A percentile compares a stretch with the other conserved stretches of the same genome.
These are phyloP conservation scores for Dioszegia hungarica DNA, from an alignment of 768 basidiomycete species.

Conservation along the genomic window DNA sequence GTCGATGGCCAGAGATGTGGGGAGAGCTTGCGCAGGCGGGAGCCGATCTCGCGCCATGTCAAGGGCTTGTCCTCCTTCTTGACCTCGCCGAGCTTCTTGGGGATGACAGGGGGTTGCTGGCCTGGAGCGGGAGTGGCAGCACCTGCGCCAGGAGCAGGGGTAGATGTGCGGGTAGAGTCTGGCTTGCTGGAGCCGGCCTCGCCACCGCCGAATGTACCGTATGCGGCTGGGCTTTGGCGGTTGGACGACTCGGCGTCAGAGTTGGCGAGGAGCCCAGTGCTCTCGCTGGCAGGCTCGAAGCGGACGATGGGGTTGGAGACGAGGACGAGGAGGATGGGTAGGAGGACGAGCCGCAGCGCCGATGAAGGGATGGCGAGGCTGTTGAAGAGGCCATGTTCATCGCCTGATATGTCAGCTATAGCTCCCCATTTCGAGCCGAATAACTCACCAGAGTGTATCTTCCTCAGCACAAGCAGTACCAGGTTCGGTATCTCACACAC, in stretches of 20 bases:
- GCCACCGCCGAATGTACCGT: constrained; percentile 54
- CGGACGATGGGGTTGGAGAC: constrained; percentile 63
- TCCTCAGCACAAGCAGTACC: constrained; percentile 26
- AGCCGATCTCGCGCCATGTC: constrained; percentile 65
- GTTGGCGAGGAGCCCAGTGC: constrained; percentile 42
- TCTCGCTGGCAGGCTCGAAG: constrained; percentile 55
- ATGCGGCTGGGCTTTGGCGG: constrained; percentile 45
- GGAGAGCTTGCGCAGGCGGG: constrained; percentile 61
- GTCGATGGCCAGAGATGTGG: constrained; percentile 84
- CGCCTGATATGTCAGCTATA: constrained; percentile 6
- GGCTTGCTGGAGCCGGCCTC: not conserved
- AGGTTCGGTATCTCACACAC: constrained; percentile 30
- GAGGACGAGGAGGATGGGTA: constrained; percentile 52
- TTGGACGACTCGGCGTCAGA: not conserved
- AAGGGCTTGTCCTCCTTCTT: constrained; percentile 50
- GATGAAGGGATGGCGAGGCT: constrained; percentile 53
- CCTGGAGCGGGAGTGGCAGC: constrained; percentile 55
- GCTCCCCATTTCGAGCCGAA: not conserved
- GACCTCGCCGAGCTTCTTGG: constrained; percentile 36
- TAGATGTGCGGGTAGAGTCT: not conserved
- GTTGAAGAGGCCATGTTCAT: constrained; percentile 24
- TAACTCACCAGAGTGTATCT: constrained; percentile 28
- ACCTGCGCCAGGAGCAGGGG: not conserved
- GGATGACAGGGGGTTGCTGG: constrained; percentile 42
- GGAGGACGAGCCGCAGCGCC: constrained; percentile 28